Conservation (phyloP, 2,329 filamentous ascomycete genomes). For the Fragosphaeria purpurea region DNA sequence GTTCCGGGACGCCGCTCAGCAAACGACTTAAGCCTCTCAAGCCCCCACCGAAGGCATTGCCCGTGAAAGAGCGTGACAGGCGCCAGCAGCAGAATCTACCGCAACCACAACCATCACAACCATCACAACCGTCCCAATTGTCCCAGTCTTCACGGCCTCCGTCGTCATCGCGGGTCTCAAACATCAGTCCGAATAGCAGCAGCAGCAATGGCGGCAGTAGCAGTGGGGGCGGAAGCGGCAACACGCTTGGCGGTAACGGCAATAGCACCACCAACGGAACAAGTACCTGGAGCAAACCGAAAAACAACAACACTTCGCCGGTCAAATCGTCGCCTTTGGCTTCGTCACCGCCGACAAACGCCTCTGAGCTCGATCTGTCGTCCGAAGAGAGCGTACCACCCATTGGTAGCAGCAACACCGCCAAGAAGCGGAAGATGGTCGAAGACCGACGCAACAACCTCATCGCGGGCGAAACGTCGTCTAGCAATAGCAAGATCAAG, state of each 20-base stretch:
- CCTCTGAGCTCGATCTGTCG: constrained; percentile 45
- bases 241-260: neutral
- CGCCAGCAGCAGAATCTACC: neutral
- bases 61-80: constrained; percentile 4
- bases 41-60: constrained; percentile 6
- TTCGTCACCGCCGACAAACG: constrained; percentile 56
- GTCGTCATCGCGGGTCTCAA: constrained; percentile 20
- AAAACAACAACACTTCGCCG: constrained; percentile 40
- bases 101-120: neutral
- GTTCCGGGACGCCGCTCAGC: constrained; percentile 47
- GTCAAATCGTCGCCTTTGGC: constrained; percentile 55
- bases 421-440: constrained; percentile 35
- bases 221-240: neutral
- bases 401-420: constrained; percentile 16
- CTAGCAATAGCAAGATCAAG: constrained; percentile 7
- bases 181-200: constrained; percentile 29
- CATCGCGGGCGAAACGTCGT: constrained; percentile 16
- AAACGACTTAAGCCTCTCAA: constrained; percentile 43
- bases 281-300: constrained; percentile 27
- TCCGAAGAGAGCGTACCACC: constrained; percentile 15
- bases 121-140: neutral
- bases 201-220: constrained; percentile 1
- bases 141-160: neutral
- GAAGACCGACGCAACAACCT: constrained; percentile 9
- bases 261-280: neutral